These are phyloP conservation scores for Pilasporangium apinafurcum DNA, from an alignment of 352 stramenopile genomes.

Conservation along the genomic window DNA sequence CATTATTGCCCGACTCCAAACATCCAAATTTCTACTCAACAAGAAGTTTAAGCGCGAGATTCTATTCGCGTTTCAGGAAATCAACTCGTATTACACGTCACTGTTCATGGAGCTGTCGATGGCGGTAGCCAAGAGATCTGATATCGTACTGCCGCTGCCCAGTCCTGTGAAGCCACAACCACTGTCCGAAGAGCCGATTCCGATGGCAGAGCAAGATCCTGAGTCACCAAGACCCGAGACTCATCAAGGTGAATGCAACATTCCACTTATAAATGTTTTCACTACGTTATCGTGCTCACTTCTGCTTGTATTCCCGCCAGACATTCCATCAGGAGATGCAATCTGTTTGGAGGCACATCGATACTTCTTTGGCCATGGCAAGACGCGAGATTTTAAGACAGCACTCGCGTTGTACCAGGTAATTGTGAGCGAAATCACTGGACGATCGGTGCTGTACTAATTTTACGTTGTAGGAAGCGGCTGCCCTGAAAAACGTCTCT, in stretches of 20 bases:
- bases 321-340: constrained; percentile 5
- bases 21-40: constrained; percentile 69
- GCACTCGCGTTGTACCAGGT: constrained; percentile 57
- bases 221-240: no score
- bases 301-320: background rate
- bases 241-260: no score
- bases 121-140: constrained; percentile 45
- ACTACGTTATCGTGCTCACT: no score
- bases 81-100: constrained; percentile 81
- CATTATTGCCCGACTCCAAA: constrained; percentile 47
- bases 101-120: constrained; percentile 82
- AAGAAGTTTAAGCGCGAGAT: constrained; percentile 71
- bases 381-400: constrained; percentile 22
- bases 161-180: constrained; percentile 16
- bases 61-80: constrained; percentile 79
- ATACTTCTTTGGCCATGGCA: constrained; percentile 56
- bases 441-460: no score
- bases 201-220: background rate
- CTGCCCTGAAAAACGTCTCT: constrained; percentile 24
- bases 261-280: no score
- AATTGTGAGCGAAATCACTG: background rate
- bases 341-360: constrained; percentile 60
- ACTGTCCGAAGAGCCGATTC: background rate
- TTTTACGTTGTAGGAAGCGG: constrained; percentile 30
- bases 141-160: constrained; percentile 42